Conservation (phyloP, 345 rosid genomes). For the Eucalyptus victrix region DNA sequence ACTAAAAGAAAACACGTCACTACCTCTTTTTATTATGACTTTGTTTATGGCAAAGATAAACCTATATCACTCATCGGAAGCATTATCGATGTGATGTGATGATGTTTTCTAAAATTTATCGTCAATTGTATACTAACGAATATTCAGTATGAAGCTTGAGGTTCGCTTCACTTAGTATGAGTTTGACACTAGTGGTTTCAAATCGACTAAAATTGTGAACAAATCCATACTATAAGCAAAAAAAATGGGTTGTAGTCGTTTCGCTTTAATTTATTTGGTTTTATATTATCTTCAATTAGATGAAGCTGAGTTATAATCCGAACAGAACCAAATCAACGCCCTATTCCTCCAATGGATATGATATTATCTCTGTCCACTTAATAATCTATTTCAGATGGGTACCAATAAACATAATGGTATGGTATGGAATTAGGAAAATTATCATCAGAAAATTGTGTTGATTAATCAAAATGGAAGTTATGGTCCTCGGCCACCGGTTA, state of each 20-base stretch:
- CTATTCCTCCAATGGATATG: not conserved
- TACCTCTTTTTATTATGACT: not conserved
- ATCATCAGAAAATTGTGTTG: not conserved
- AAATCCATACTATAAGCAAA: not conserved
- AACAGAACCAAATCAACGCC: not conserved
- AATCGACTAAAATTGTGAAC: not conserved
- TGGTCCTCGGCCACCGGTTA: not conserved
- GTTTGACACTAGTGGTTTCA: too few species aligned
- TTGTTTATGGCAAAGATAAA: not conserved
- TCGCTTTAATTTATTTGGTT: not conserved
- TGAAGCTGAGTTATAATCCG: not conserved
- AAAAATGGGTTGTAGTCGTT: not conserved
- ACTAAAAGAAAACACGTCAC: too few species aligned
- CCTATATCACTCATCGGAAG: not conserved
- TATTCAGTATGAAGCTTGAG: not conserved
- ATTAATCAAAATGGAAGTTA: not conserved
- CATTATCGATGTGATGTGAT: not conserved
- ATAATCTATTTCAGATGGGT: not conserved
- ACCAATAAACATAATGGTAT: not conserved
- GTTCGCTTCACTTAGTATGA: too few species aligned
- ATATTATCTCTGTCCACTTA: not conserved
- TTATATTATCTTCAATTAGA: not conserved
- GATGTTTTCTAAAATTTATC: not conserved
- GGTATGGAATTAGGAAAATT: not conserved
- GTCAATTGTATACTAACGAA: not conserved